Evolutionary conservation across 1,139 yeast species (phyloP), one percentile per base, ranked within the genome.

Genomic region (Zhuliangozyma parablackwelliae): DNA sequence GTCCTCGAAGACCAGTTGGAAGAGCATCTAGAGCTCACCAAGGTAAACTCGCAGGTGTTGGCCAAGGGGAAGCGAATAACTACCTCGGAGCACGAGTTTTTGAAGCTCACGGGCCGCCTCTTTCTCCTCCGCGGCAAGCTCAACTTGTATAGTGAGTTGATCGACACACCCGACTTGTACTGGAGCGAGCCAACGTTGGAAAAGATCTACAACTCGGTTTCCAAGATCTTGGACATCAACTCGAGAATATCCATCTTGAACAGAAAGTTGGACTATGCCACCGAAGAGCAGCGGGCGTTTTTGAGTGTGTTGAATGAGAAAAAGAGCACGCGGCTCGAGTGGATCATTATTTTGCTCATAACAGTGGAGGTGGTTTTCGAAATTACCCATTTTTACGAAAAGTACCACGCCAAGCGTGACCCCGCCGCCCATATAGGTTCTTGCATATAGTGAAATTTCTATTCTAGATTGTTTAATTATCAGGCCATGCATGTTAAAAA

Each of bases 111-210:
- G 0, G 96, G 96, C 0, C 69, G 80, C 39, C 65, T 89, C 25
- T 75, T 89, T 41, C 65, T 84, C 33, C 66, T 89, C 16, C 65
- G 97, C 41, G 96, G 95, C 1, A 83, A 83, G 48, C 69, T 89
- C 44, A 89, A 89, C 50, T 61, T 89, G 32, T 87, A 89, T 56
- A 82, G 92, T n/a, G 96, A 89, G 52, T 70, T 89, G 38, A 87
- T 87, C 31, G 97, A 89, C 50, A 87, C 95, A 0, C 97, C 97
- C 0, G 97, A 89, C 56, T 61, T 88, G 33, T 89, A 88, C 59
- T 89, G 97, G 97, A 78, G 88, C 37, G 96, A 88, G 50, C 95
- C 96, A 1, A 78, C 80, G 28, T 65, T 89, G 38, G 97, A 89
- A 53, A 72, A 71, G 38, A 77, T 88, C 12, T 89, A 87, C 57